phyloP scores from a whole-genome alignment of 805 yeast genomes.

The Henningerozyma blattae region DNA sequence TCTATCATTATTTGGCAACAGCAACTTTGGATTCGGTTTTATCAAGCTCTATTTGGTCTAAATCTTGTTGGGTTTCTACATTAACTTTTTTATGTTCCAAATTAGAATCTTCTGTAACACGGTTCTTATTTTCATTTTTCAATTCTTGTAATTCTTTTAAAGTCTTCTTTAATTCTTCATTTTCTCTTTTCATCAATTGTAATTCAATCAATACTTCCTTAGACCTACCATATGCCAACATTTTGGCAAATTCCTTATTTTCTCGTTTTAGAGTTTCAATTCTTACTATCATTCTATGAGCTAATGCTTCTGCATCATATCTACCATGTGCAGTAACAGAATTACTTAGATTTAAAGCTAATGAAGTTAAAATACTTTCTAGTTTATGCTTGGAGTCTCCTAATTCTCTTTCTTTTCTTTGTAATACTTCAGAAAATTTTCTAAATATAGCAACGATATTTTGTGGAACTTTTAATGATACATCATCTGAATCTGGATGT shows the following conservation, averaged over 20 bases:
- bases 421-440: conserved; percentile 36
- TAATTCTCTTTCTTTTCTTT: conserved; percentile 38
- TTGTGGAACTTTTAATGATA: conserved; percentile 28
- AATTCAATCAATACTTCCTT: conserved; percentile 60
- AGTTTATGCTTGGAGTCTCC: conserved; percentile 49
- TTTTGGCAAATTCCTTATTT: conserved; percentile 55
- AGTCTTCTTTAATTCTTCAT: conserved; percentile 31
- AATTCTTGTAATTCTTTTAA: conserved; percentile 1
- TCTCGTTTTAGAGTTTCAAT: conserved; percentile 51
- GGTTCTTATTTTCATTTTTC: not conserved
- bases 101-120: too few species aligned
- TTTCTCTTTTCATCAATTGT: conserved; percentile 44
- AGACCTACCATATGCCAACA: conserved; percentile 66
- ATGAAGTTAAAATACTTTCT: conserved; percentile 49
- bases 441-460: conserved; percentile 36
- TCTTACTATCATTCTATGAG: conserved; percentile 59
- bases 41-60: too few species aligned
- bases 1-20: too few species aligned
- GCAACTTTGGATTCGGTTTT: too few species aligned
- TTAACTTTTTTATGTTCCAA: too few species aligned
- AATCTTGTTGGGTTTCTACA: too few species aligned
- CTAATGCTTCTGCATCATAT: conserved; percentile 62
- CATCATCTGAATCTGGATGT: conserved; percentile 3
- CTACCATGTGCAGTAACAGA: conserved; percentile 40
- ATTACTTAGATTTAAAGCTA: conserved; percentile 37